These are phyloP conservation scores for Vitis hybrid DNA, from an alignment of 177 flowering plant species.

Conservation along the genomic window DNA sequence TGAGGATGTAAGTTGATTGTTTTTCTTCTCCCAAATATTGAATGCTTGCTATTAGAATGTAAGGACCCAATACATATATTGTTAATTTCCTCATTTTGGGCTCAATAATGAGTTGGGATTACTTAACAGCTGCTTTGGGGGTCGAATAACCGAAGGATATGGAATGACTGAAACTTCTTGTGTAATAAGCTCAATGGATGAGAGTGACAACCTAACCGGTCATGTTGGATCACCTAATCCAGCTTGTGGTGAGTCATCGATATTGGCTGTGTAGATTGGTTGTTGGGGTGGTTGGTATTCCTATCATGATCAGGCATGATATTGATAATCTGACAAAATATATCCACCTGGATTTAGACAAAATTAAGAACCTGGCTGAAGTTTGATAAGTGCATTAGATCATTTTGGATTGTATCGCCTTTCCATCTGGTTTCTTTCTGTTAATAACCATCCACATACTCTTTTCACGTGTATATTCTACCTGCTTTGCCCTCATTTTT, in stretches of 20 bases:
- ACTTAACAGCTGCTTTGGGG: slow-evolving; percentile 79
- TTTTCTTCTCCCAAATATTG: slow-evolving; percentile 1
- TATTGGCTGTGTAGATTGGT: not conserved
- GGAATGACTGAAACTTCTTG: slow-evolving; percentile 98
- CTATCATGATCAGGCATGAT: too few relatives aligned
- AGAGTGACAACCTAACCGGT: slow-evolving; percentile 66
- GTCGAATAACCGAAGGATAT: slow-evolving; percentile 81
- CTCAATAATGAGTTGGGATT: slow-evolving; percentile 2
- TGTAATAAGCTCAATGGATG: slow-evolving; percentile 66
- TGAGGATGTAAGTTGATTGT: slow-evolving; percentile 74
- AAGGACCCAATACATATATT: not conserved
- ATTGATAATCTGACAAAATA: too few relatives aligned
- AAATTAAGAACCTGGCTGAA: too few relatives aligned
- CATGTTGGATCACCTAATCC: slow-evolving; percentile 97
- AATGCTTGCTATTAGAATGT: not conserved
- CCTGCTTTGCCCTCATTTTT: not conserved
- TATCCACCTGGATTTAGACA: too few relatives aligned
- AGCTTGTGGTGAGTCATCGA: slow-evolving; percentile 74
- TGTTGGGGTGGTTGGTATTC: too few relatives aligned
- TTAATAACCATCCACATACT: too few relatives aligned
- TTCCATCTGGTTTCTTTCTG: too few relatives aligned
- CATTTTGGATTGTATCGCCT: too few relatives aligned
- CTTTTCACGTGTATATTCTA: not conserved
- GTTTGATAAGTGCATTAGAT: too few relatives aligned
- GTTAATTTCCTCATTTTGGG: not conserved